Conservation (phyloP, 2,329 filamentous ascomycete genomes). For the Juglanconis sp. region DNA sequence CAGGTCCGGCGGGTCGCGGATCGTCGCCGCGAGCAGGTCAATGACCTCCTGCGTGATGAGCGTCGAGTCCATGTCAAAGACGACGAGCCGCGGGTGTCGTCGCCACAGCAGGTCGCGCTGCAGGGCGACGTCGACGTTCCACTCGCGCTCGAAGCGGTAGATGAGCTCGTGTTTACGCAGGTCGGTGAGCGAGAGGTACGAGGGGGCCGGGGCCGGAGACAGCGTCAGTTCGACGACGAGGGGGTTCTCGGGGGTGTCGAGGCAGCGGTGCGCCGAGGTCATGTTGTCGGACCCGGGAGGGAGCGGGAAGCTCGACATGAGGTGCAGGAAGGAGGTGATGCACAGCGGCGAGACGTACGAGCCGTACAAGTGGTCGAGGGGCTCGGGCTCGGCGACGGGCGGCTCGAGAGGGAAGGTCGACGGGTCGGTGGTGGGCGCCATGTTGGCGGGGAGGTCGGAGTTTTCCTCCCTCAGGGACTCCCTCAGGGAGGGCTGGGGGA, state of each 20-base stretch:
- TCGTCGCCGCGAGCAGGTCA: slow-evolving; percentile 83
- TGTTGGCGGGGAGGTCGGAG: slow-evolving; percentile 47
- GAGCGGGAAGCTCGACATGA: slow-evolving; percentile 61
- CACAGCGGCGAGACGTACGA: slow-evolving; percentile 64
- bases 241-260: slow-evolving; percentile 59
- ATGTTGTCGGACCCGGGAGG: slow-evolving; percentile 49
- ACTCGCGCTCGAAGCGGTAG: slow-evolving; percentile 80
- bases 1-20: slow-evolving; percentile 67
- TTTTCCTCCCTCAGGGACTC: slow-evolving; percentile 26
- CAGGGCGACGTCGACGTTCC: slow-evolving; percentile 81
- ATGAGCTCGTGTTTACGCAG: slow-evolving; percentile 78
- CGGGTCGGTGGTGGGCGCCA: slow-evolving; percentile 57
- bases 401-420: slow-evolving; percentile 60
- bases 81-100: slow-evolving; percentile 78
- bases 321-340: slow-evolving; percentile 62
- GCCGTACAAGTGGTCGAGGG: slow-evolving; percentile 63
- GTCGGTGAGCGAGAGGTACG: slow-evolving; percentile 65
- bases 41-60: slow-evolving; percentile 97
- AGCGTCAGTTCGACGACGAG: slow-evolving; percentile 65
- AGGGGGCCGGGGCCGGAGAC: slow-evolving; percentile 55
- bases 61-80: slow-evolving; percentile 99
- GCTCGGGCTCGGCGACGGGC: slow-evolving; percentile 52
- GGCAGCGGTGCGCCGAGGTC: slow-evolving; percentile 60
- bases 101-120: slow-evolving; percentile 72
- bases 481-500: slow-evolving; percentile 24